A percentile compares a stretch with the other conserved stretches of the same genome.
Evolutionary conservation across 2,329 filamentous ascomycete genomes (phyloP).

Genomic region (Sporothrix sp.): DNA sequence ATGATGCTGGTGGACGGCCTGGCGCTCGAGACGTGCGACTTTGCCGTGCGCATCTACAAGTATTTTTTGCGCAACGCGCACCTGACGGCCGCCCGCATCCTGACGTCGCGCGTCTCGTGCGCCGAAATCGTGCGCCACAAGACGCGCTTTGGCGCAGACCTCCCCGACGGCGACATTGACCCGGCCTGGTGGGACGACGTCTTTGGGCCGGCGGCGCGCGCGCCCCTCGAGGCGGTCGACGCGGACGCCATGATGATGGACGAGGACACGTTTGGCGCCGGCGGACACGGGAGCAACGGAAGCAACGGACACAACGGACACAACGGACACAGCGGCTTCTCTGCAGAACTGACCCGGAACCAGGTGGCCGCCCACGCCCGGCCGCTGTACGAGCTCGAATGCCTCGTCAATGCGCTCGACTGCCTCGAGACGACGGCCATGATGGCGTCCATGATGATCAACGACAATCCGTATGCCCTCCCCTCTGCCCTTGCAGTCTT

Average conservation of each 20-base stretch:
- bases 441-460: conserved; percentile 42
- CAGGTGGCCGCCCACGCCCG: conserved; percentile 46
- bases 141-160: conserved; percentile 24
- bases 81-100: conserved; percentile 44
- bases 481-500: background rate
- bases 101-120: conserved; percentile 43
- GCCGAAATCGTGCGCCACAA: conserved; percentile 36
- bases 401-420: conserved; percentile 55
- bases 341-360: conserved; percentile 27
- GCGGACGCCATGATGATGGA: conserved; percentile 24
- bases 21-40: conserved; percentile 26
- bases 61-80: conserved; percentile 63
- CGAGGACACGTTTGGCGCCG: conserved; percentile 22
- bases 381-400: conserved; percentile 59
- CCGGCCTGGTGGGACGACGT: conserved; percentile 27
- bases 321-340: background rate
- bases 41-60: conserved; percentile 64
- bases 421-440: conserved; percentile 57
- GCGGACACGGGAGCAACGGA: too few relatives aligned
- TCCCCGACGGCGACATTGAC: conserved; percentile 28
- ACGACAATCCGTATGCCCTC: conserved; percentile 39
- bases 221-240: background rate
- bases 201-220: conserved; percentile 20
- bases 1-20: conserved; percentile 58
- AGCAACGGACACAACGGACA: background rate